Conservation (phyloP, 169 alveolate species). For the Perkinsus olseni region DNA sequence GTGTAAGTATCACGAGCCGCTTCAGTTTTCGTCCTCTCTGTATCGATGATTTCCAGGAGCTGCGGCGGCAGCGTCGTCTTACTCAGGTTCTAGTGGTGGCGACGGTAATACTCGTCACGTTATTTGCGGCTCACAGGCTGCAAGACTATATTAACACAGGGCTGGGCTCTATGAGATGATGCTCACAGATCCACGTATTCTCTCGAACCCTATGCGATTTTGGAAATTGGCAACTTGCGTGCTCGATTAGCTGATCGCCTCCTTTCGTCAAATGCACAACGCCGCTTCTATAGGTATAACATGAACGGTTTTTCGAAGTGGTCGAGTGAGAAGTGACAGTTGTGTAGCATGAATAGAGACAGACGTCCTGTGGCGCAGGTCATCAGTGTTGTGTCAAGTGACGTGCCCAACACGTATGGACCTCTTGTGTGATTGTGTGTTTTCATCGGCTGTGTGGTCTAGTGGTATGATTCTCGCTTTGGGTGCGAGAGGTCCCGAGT, state of each 20-base stretch:
- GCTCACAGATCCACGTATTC: not conserved
- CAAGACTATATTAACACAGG: not conserved
- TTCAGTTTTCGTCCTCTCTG: too few species aligned
- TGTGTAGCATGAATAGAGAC: not conserved
- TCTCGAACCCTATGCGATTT: too few species aligned
- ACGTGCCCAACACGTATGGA: not conserved
- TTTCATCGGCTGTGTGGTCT: conserved; percentile 75
- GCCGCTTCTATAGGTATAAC: too few species aligned
- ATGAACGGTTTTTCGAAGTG: too few species aligned
- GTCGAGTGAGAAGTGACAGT: not conserved
- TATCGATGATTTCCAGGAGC: too few species aligned
- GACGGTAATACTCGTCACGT: not conserved
- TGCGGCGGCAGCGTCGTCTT: too few species aligned
- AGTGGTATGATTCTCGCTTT: conserved; percentile 96
- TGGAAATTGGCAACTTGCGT: too few species aligned
- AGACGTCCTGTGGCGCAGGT: not conserved
- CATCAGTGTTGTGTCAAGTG: not conserved
- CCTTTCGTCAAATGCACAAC: too few species aligned
- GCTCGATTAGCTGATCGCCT: too few species aligned
- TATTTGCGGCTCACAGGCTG: not conserved
- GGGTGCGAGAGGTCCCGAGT: conserved; percentile 99
- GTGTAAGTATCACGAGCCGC: not conserved
- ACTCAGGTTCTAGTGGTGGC: not conserved
- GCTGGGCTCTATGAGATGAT: not conserved
- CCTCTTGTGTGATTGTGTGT: not conserved